Evolutionary conservation across 768 basidiomycete genomes (phyloP).

Genomic region (Suillus fuscotomentosus): DNA sequence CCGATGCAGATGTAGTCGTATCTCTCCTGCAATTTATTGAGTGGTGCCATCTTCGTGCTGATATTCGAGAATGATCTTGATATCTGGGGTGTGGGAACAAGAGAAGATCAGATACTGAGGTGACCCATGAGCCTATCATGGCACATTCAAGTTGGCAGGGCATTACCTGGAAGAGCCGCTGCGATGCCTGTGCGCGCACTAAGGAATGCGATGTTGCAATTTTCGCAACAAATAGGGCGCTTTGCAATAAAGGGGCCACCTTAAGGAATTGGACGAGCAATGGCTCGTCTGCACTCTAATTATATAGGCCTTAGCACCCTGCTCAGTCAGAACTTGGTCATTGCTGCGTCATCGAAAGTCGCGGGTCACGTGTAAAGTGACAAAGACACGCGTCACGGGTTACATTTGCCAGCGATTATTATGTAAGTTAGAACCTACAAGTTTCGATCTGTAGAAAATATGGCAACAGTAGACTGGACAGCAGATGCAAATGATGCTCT

Average conservation of each 20-base stretch:
- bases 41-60: constrained; percentile 64
- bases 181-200: constrained; percentile 9
- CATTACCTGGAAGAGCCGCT: constrained; percentile 27
- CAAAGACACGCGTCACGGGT: constrained; percentile 25
- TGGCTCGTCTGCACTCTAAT: background rate
- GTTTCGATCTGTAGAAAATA: constrained; percentile 4
- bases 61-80: constrained; percentile 43
- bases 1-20: constrained; percentile 90
- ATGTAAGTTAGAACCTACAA: background rate
- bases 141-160: background rate
- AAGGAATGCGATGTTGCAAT: constrained; percentile 8
- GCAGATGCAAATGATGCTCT: constrained; percentile 77
- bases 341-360: background rate
- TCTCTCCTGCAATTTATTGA: constrained; percentile 63
- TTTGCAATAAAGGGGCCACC: constrained; percentile 10
- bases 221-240: constrained; percentile 13
- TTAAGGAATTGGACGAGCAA: background rate
- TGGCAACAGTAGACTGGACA: constrained; percentile 60
- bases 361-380: background rate
- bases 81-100: constrained; percentile 32
- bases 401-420: background rate
- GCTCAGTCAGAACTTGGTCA: background rate
- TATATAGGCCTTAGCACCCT: background rate
- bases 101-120: background rate
- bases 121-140: constrained; percentile 12